phyloP scores from a whole-genome alignment of 768 basidiomycete genomes.

The Antrodiella citrinella region DNA sequence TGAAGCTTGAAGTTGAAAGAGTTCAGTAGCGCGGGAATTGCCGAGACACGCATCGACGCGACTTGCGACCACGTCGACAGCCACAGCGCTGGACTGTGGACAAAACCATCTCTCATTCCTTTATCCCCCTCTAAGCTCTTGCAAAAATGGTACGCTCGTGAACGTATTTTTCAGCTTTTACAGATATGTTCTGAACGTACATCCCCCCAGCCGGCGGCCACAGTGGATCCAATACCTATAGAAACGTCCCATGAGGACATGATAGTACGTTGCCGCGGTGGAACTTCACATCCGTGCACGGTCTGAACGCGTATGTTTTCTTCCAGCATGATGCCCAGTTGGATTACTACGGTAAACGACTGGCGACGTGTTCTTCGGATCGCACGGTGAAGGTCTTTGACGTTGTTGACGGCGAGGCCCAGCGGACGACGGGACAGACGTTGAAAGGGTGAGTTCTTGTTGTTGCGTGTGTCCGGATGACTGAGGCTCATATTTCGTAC shows the following conservation, averaged over 20 bases:
- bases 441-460: conserved; percentile 59
- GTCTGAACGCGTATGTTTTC: conserved; percentile 5
- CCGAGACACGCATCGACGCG: background rate
- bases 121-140: background rate
- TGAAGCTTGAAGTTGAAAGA: no score
- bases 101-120: conserved; percentile 2
- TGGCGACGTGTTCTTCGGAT: conserved; percentile 96
- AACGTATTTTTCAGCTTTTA: background rate
- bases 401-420: conserved; percentile 80
- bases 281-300: background rate
- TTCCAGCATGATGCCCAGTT: conserved; percentile 94
- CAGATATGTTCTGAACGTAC: background rate
- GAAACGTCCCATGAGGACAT: conserved; percentile 98
- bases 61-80: background rate
- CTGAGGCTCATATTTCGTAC: background rate
- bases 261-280: conserved; percentile 58
- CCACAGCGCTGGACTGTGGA: background rate
- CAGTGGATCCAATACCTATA: conserved; percentile 71
- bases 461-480: background rate
- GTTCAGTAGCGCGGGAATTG: no score
- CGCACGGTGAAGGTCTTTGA: conserved; percentile 93
- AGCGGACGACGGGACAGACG: conserved; percentile 58
- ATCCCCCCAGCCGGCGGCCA: conserved; percentile 6
- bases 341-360: conserved; percentile 94
- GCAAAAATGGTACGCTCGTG: background rate